Percentiles rank a stretch among this genome's conserved stretches.
Conservation (phyloP, 23 red algal species). For the Gracilaria domingensis region DNA sequence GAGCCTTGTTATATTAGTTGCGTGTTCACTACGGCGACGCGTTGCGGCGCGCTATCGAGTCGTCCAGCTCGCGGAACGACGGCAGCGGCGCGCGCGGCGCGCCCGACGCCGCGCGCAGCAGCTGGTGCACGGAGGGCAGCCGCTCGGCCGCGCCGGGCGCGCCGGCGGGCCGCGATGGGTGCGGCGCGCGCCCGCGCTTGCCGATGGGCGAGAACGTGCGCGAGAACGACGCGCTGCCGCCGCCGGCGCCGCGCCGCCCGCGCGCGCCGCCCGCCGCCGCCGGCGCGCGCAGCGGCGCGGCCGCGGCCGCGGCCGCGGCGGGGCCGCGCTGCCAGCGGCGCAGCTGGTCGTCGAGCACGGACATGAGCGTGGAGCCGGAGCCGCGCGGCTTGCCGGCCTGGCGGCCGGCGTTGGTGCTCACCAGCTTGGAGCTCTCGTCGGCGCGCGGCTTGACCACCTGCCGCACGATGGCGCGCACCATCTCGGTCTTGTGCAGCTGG, state of each 20-base stretch:
- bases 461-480: slow-evolving; percentile 49
- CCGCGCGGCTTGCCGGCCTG: slow-evolving; percentile 28
- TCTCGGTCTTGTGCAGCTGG: slow-evolving; percentile 43
- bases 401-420: slow-evolving; percentile 60
- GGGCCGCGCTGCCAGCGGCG: neutral
- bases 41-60: neutral
- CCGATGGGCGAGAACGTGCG: slow-evolving; percentile 2
- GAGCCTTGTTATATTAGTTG: too few species aligned
- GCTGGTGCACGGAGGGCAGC: slow-evolving; percentile 3
- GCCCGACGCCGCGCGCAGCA: neutral
- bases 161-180: neutral
- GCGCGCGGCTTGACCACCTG: slow-evolving; percentile 37
- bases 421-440: slow-evolving; percentile 65
- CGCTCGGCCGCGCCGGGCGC: neutral
- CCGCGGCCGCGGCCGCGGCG: neutral
- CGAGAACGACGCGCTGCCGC: too few species aligned
- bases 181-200: neutral
- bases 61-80: slow-evolving; percentile 11
- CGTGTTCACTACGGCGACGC: too few species aligned
- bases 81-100: slow-evolving; percentile 12
- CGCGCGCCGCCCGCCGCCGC: neutral
- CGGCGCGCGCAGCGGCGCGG: neutral
- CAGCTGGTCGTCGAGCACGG: slow-evolving; percentile 54
- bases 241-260: neutral
- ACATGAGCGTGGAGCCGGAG: slow-evolving; percentile 45